Evolutionary conservation across 2,329 filamentous ascomycete genomes (phyloP), one percentile per base, ranked within the genome.

Genomic region (Xylariaceae sp.): DNA sequence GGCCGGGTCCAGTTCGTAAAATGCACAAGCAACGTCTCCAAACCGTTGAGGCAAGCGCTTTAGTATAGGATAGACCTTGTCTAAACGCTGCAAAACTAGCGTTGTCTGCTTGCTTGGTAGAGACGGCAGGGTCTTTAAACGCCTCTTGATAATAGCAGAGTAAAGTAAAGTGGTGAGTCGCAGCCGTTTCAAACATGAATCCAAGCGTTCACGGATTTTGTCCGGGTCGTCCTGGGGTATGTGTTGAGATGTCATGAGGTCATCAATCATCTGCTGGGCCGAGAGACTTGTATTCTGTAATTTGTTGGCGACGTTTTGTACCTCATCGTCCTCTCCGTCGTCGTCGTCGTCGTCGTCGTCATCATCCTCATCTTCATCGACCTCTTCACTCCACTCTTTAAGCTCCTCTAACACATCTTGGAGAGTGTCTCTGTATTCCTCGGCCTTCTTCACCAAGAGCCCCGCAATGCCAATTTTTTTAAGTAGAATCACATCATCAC

Each of bases 331-430:
- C 16, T 69, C 74, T 53, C 26, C 26, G 26, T 26, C 26, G 8
- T 67, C 72, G 47, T 74, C 72, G n/a, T 74, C 69, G 21, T 73
- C 75, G 1, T 83, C 75, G 32, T 72, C 74, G 21, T 80, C 76
- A 0, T 79, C 74, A 13, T 80, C 78, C 1, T 83, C 84, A 0
- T 83, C 83, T 2, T 83, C 80, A 0, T 80, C 78, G 9, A 82
- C 80, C 63, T 90, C 87, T 1, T 90, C 87, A 18, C 86, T 84
- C 90, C 92, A 96, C 63, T 92, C 89, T 67, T 90, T 89, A 60
- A 96, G 70, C 72, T 96, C 92, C 58, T 88, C 83, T 61, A 95
- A 81, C 0, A 90, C 87, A 72, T 96, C 92, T 62, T 88, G 82
- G 21, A 96, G 74, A 2, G 87, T 81, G 52, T 88, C 88, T 39